phyloP scores from a whole-genome alignment of 305 asterid genomes.

The Solanum hybrid region DNA sequence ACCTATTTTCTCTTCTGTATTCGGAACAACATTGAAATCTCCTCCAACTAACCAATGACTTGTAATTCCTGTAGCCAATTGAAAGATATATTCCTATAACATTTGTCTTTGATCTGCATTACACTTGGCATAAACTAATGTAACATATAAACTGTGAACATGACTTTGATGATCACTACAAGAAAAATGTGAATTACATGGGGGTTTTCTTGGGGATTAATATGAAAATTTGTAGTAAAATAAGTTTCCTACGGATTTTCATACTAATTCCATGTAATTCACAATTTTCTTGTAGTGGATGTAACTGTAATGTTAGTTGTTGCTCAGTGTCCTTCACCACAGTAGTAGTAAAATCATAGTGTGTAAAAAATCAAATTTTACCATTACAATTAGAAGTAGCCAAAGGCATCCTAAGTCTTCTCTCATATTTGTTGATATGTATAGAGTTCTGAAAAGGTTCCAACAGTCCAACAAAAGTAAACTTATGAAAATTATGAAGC shows the following conservation, averaged over 20 bases:
- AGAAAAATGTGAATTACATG: too few species aligned
- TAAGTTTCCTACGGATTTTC: too few species aligned
- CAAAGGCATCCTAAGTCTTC: not conserved
- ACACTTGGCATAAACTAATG: not conserved
- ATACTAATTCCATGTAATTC: too few species aligned
- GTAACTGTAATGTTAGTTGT: not conserved
- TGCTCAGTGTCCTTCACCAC: not conserved
- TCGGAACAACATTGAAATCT: not conserved
- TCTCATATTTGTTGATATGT: not conserved
- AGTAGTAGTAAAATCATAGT: not conserved
- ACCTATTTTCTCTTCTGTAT: not conserved
- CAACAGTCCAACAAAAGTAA: not conserved
- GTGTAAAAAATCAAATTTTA: not conserved
- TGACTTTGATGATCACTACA: not conserved
- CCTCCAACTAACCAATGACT: not conserved
- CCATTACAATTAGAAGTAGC: not conserved
- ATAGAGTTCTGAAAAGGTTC: not conserved
- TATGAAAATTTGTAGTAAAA: too few species aligned
- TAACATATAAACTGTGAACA: not conserved
- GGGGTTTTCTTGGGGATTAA: too few species aligned
- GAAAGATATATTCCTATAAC: not conserved
- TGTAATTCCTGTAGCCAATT: not conserved
- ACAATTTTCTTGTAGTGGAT: too few species aligned
- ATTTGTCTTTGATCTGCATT: not conserved
- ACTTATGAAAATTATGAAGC: not conserved